Conservation (phyloP, 2,329 filamentous ascomycete species). For the Thyridium curvatum region DNA sequence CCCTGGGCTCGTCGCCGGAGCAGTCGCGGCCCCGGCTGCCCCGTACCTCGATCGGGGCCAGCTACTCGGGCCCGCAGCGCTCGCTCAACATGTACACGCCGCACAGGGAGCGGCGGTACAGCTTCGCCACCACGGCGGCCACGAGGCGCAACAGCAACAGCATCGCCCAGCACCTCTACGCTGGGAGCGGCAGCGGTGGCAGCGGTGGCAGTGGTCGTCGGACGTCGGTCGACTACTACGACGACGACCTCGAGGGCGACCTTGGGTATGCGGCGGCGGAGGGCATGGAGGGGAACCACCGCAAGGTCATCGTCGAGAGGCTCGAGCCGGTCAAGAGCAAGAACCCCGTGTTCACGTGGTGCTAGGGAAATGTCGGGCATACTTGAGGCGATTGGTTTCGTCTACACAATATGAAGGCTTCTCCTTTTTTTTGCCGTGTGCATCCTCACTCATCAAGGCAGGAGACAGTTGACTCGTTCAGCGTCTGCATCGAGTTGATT, state of each 20-base stretch:
- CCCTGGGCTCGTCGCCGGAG: conserved; percentile 7
- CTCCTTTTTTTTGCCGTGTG: too few relatives aligned
- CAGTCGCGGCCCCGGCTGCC: conserved; percentile 15
- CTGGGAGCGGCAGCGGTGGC: conserved; percentile 1
- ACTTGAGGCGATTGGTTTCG: not conserved
- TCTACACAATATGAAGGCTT: not conserved
- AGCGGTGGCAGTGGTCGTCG: conserved; percentile 12
- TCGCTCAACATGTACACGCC: conserved; percentile 36
- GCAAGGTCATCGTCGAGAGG: conserved; percentile 94
- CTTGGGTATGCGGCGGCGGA: conserved; percentile 90
- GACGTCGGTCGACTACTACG: conserved; percentile 31
- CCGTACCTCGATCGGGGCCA: conserved; percentile 17
- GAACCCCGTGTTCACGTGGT: conserved; percentile 97
- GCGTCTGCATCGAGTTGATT: too few relatives aligned
- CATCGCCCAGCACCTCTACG: conserved; percentile 47
- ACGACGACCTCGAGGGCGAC: conserved; percentile 83
- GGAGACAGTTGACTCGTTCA: too few relatives aligned
- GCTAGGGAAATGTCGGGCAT: conserved; percentile 49
- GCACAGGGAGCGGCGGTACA: conserved; percentile 45
- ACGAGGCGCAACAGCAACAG: conserved; percentile 40
- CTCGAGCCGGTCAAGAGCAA: conserved; percentile 92
- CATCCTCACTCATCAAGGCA: too few relatives aligned
- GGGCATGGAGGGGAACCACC: conserved; percentile 83
- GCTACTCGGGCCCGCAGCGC: conserved; percentile 34
- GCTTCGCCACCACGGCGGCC: conserved; percentile 39